Percentiles rank a stretch among this genome's conserved stretches.
Evolutionary conservation across 208 protist genomes (phyloP).

Genomic region (Trypanosoma platydactyli): DNA sequence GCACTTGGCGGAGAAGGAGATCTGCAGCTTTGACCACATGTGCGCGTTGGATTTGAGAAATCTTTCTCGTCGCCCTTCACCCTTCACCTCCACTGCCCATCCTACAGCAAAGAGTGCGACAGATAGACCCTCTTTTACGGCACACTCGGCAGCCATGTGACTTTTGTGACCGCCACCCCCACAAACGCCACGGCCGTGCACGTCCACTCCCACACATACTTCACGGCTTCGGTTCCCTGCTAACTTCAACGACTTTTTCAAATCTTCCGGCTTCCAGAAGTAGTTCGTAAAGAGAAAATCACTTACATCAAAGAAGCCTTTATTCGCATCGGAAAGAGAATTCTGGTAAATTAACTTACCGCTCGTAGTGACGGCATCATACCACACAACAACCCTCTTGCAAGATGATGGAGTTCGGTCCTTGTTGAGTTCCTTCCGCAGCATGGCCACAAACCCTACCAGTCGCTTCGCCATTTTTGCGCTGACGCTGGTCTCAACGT

Average conservation of each 20-base stretch:
- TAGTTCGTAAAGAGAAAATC: constrained; percentile 93
- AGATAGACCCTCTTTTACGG: constrained; percentile 38
- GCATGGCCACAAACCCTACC: constrained; percentile 52
- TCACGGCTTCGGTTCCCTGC: constrained; percentile 42
- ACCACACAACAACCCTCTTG: constrained; percentile 81
- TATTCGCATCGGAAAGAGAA: constrained; percentile 68
- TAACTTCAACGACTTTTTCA: constrained; percentile 32
- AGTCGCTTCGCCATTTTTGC: constrained; percentile 44
- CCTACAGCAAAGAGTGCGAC: constrained; percentile 89
- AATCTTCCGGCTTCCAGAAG: constrained; percentile 62
- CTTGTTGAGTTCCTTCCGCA: constrained; percentile 35
- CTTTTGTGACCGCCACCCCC: constrained; percentile 79
- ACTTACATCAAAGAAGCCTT: constrained; percentile 75
- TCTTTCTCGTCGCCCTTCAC: constrained; percentile 36
- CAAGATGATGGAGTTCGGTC: background rate
- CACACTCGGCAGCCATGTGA: constrained; percentile 41
- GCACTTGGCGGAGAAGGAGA: constrained; percentile 24
- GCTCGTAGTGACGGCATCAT: constrained; percentile 78
- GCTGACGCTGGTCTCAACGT: constrained; percentile 75
- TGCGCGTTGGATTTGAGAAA: constrained; percentile 52
- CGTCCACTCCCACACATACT: constrained; percentile 85
- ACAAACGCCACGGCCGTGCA: constrained; percentile 76
- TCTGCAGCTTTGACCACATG: constrained; percentile 58
- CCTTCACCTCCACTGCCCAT: constrained; percentile 79
- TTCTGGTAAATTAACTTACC: constrained; percentile 82